Percentiles rank a stretch among this genome's conserved stretches.
phyloP scores from a whole-genome alignment of 1,139 yeast species.

The Pichia terricola region DNA sequence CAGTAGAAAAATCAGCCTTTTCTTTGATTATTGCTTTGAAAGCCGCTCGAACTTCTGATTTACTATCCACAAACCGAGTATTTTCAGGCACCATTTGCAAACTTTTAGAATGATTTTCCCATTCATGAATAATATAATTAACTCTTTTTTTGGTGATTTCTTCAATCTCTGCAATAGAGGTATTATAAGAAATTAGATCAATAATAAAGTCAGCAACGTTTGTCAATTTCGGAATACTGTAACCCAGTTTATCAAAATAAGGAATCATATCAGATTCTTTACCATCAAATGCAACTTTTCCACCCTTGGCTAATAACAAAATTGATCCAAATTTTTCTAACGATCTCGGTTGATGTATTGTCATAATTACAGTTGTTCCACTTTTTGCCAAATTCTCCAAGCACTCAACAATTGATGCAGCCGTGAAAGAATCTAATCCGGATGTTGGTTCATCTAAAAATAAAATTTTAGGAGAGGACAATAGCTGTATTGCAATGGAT shows the following conservation, averaged over 20 bases:
- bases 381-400: slow-evolving; percentile 41
- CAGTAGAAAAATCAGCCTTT: slow-evolving; percentile 27
- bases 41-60: slow-evolving; percentile 11
- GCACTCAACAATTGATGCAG: slow-evolving; percentile 55
- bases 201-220: slow-evolving; percentile 68
- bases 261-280: slow-evolving; percentile 33
- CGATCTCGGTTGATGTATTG: slow-evolving; percentile 79
- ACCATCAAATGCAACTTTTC: slow-evolving; percentile 63
- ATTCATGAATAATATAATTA: slow-evolving; percentile 28
- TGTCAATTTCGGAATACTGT: slow-evolving; percentile 45
- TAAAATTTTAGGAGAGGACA: slow-evolving; percentile 61
- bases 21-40: slow-evolving; percentile 22
- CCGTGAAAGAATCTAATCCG: slow-evolving; percentile 76
- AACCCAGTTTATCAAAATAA: slow-evolving; percentile 40
- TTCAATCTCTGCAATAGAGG: slow-evolving; percentile 35
- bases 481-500: slow-evolving; percentile 68
- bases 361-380: slow-evolving; percentile 64
- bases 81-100: not conserved
- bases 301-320: slow-evolving; percentile 62
- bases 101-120: slow-evolving; percentile 24
- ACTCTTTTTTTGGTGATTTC: slow-evolving; percentile 32
- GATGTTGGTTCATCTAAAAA: slow-evolving; percentile 85
- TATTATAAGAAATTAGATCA: slow-evolving; percentile 57
- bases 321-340: slow-evolving; percentile 57
- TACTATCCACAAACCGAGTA: slow-evolving; percentile 4